These are phyloP conservation scores for Adansonia madagascariensis DNA, from an alignment of 441 rosid genomes.

Conservation along the genomic window DNA sequence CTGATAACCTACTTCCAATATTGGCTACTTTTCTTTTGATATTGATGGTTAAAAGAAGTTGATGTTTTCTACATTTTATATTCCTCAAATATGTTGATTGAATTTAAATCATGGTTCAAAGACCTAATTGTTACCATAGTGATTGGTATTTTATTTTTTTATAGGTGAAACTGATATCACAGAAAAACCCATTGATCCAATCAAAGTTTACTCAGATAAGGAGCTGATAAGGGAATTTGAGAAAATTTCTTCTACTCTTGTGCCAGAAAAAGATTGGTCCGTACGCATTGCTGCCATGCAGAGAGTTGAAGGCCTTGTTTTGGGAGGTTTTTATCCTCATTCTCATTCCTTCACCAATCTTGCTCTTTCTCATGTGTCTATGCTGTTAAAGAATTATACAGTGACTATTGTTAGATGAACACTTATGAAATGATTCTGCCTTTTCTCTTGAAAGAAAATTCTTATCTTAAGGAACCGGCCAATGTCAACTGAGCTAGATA, in stretches of 20 bases:
- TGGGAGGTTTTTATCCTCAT: conserved; percentile 63
- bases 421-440: not conserved
- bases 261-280: conserved; percentile 99
- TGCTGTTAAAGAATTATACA: not conserved
- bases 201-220: conserved; percentile 89
- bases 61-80: not conserved
- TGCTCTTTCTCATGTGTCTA: not conserved
- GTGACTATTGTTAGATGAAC: conserved; percentile 12
- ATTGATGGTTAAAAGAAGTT: not conserved
- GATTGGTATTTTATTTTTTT: conserved; percentile 15
- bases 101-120: conserved; percentile 13
- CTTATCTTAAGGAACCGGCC: not conserved
- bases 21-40: conserved; percentile 18
- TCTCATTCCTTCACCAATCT: not conserved
- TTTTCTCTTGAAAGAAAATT: conserved; percentile 13
- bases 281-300: conserved; percentile 97
- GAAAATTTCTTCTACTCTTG: conserved; percentile 80
- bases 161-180: conserved; percentile 78
- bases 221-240: conserved; percentile 93
- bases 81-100: not conserved
- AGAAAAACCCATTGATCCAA: conserved; percentile 78
- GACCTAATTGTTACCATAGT: not conserved
- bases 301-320: conserved; percentile 92
- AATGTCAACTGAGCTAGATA: not conserved
- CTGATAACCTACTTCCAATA: conserved; percentile 1